Base-by-base conservation (phyloP, 345 rosid genomes). In the Brassica cretica region DNA sequence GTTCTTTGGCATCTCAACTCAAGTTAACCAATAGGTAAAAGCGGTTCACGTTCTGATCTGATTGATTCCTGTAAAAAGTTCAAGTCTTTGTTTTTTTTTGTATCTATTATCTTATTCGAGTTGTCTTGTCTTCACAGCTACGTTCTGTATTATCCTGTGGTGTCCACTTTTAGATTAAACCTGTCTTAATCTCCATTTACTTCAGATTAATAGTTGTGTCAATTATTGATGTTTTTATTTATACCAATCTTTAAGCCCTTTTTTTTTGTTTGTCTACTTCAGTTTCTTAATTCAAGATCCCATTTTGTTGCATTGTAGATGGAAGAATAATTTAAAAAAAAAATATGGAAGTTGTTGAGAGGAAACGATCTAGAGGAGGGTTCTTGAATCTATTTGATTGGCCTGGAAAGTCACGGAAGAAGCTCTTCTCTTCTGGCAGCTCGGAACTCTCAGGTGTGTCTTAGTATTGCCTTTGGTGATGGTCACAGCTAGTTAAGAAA, bases 351-450 rank as follows among this genome's bases (percentile, higher is more conserved):
- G 60, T 53, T 53, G 60, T 16, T 53, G 60, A 53, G 60, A 53
- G 60, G 60, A 53, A 53, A 53, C 60, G 60, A 53, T 53, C 60
- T 0, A 53, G 60, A 53, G 60, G 60, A 53, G 60, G 60, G 60
- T 53, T 53, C 24, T 53, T 53, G 9, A 53, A 53, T 53, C 24
- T 53, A 53, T 53, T 53, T 53, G 60, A 53, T 53, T 53, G 60
- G 60, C 60, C 60, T 53, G 60, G 60, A 53, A 53, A 53, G 24
- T 53, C 60, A 24, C 60, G 60, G 24, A 53, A 53, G 60, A 53
- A 53, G 60, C 60, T 53, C 60, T 53, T 53, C 60, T 53, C 60
- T 7, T 16, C 60, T 0, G 10, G 1, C 60, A 53, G 60, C 60
- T 53, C 60, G 1, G 24, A 6, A 53, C 24, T 53, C 60, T 53